phyloP scores from a whole-genome alignment of 1,284 basidiomycete species.

The Microbotryum silenes-acaulis region DNA sequence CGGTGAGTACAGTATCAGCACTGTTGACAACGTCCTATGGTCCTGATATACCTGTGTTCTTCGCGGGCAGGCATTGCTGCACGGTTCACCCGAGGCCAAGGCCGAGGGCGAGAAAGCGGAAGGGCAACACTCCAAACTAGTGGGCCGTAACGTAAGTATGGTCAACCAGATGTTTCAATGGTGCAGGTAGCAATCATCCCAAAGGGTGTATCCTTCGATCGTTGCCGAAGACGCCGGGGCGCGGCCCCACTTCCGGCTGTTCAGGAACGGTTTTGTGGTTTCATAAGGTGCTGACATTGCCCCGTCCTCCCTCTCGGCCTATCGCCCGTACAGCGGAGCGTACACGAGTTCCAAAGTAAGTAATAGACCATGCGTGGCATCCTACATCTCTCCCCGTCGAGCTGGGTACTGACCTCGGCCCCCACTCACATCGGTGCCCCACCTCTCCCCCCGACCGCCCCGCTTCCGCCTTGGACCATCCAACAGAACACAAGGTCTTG shows the following conservation, averaged over 20 bases:
- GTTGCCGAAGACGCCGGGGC: background rate
- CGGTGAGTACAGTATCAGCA: too few species aligned
- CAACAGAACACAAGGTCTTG: conserved; percentile 68
- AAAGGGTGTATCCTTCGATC: background rate
- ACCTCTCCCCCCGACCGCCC: background rate
- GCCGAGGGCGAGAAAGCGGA: conserved; percentile 65
- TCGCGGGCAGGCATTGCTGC: conserved; percentile 48
- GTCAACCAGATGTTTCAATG: conserved; percentile 43
- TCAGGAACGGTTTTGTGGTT: too few species aligned
- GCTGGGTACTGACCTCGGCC: background rate
- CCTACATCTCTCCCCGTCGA: background rate
- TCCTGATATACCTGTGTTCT: too few species aligned
- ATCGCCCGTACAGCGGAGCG: conserved; percentile 37
- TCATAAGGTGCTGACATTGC: background rate
- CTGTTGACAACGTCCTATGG: too few species aligned
- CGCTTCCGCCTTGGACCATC: background rate
- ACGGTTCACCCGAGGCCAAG: conserved; percentile 77
- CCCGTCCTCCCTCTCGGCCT: background rate
- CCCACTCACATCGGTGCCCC: background rate
- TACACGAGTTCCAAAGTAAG: conserved; percentile 78
- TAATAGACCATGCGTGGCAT: conserved; percentile 3
- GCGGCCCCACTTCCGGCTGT: too few species aligned
- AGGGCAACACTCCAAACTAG: conserved; percentile 70
- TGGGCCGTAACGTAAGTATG: conserved; percentile 58
- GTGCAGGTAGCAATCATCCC: conserved; percentile 33